Percentiles rank a stretch among this genome's conserved stretches.
phyloP scores from a whole-genome alignment of 2,329 filamentous ascomycete species.

The Ascochyta rabiei region DNA sequence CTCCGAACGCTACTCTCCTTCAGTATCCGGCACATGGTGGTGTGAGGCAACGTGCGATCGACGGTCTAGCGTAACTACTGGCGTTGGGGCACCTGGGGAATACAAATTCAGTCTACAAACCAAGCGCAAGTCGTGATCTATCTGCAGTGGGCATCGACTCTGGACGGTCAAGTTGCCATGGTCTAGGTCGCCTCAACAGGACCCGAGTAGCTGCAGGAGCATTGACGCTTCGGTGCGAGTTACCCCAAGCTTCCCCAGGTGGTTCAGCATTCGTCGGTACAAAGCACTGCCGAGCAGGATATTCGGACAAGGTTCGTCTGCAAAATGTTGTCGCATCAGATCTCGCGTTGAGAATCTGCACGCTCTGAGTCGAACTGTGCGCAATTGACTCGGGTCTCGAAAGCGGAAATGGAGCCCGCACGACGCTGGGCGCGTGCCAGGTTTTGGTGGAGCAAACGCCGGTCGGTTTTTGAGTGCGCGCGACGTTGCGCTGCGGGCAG shows the following conservation, averaged over 20 bases:
- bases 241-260: slow-evolving; percentile 7
- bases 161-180: not conserved
- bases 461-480: slow-evolving; percentile 29
- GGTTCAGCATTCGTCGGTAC: not conserved
- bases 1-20: slow-evolving; percentile 4
- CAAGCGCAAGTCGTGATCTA: not conserved
- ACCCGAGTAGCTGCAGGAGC: slow-evolving; percentile 11
- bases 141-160: not conserved
- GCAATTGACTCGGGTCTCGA: slow-evolving; percentile 3
- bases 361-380: not conserved
- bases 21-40: slow-evolving; percentile 7
- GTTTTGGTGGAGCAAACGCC: slow-evolving; percentile 29
- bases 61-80: not conserved
- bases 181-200: slow-evolving; percentile 11
- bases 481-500: slow-evolving; percentile 17
- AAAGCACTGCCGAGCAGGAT: not conserved
- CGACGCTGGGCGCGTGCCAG: slow-evolving; percentile 12
- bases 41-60: slow-evolving; percentile 7
- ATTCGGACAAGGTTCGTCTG: slow-evolving; percentile 1
- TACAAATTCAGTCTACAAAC: not conserved
- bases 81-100: not conserved
- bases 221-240: slow-evolving; percentile 10
- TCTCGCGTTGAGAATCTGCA: not conserved
- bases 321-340: not conserved
- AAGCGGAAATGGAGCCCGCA: slow-evolving; percentile 31